A percentile compares a stretch with the other conserved stretches of the same genome.
phyloP scores from a whole-genome alignment of 495 filamentous ascomycete genomes.

The Penicillium alfredii region DNA sequence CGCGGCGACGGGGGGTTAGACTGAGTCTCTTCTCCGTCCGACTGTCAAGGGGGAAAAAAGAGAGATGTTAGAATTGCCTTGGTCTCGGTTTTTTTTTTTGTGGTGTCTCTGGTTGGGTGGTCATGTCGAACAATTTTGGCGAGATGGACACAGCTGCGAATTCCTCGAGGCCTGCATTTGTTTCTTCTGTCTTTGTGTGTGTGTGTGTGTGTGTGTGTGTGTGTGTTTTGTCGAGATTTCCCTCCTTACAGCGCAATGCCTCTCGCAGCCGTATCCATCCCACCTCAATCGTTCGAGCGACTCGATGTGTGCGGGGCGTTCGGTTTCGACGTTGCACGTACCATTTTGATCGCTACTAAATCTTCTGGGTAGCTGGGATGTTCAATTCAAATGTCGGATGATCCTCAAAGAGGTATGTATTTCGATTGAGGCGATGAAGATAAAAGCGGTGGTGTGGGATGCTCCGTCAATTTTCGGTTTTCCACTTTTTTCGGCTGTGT shows the following conservation, averaged over 20 bases:
- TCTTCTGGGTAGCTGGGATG: conserved; percentile 20
- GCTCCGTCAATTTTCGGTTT: conserved; percentile 27
- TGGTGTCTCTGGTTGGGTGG: too few species aligned
- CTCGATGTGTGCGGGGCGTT: too few species aligned
- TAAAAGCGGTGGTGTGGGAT: conserved; percentile 18
- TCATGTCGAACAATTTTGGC: too few species aligned
- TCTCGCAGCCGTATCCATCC: too few species aligned
- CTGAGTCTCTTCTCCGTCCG: conserved; percentile 84
- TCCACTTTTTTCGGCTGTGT: conserved; percentile 32
- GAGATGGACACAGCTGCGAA: too few species aligned
- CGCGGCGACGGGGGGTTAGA: conserved; percentile 62
- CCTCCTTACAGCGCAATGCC: too few species aligned
- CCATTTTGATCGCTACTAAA: conserved; percentile 37
- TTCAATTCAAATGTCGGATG: conserved; percentile 47
- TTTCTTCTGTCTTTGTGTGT: too few species aligned
- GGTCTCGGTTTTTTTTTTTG: too few species aligned
- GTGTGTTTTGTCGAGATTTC: too few species aligned
- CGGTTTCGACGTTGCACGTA: conserved; percentile 18
- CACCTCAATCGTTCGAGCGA: too few species aligned
- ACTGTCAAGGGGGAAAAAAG: conserved; percentile 37
- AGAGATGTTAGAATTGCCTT: conserved; percentile 15
- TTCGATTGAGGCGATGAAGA: conserved; percentile 14
- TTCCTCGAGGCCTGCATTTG: too few species aligned
- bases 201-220: too few species aligned
- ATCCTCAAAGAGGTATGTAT: conserved; percentile 57